A percentile compares a stretch with the other conserved stretches of the same genome.
These are phyloP conservation scores for Cryptococcus floricola DNA, from an alignment of 1,284 basidiomycete genomes.

Conservation along the genomic window DNA sequence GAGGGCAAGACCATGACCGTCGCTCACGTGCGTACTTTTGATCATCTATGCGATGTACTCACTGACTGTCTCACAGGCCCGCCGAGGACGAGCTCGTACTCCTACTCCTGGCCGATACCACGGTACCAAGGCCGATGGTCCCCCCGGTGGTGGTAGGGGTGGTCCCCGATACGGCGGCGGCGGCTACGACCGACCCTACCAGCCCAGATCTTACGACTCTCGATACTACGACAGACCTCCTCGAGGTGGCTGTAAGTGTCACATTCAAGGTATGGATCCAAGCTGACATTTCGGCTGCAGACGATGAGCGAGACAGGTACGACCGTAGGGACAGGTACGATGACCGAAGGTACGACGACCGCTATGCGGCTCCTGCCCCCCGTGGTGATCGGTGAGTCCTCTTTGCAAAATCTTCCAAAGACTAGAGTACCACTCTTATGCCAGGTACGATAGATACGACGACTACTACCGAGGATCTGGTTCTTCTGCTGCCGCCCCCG, in stretches of 20 bases:
- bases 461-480: conserved; percentile 22
- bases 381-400: conserved; percentile 4
- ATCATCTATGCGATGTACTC: background rate
- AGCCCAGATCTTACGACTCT: conserved; percentile 47
- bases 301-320: conserved; percentile 54
- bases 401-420: background rate
- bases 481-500: background rate
- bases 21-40: conserved; percentile 63
- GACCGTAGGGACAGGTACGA: conserved; percentile 51
- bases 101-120: conserved; percentile 94
- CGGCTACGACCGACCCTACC: conserved; percentile 45
- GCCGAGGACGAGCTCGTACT: conserved; percentile 86
- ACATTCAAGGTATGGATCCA: background rate
- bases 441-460: conserved; percentile 22
- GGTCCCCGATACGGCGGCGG: conserved; percentile 66
- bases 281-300: conserved; percentile 9
- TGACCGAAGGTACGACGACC: conserved; percentile 41
- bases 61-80: conserved; percentile 58
- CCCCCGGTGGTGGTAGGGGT: background rate
- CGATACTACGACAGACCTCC: conserved; percentile 40
- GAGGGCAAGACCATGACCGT: conserved; percentile 81
- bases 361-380: conserved; percentile 21
- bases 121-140: conserved; percentile 42
- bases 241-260: conserved; percentile 23
- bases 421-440: background rate